Conservation (phyloP, 495 filamentous ascomycete genomes). For the Podospora bellae-mahoneyi region DNA sequence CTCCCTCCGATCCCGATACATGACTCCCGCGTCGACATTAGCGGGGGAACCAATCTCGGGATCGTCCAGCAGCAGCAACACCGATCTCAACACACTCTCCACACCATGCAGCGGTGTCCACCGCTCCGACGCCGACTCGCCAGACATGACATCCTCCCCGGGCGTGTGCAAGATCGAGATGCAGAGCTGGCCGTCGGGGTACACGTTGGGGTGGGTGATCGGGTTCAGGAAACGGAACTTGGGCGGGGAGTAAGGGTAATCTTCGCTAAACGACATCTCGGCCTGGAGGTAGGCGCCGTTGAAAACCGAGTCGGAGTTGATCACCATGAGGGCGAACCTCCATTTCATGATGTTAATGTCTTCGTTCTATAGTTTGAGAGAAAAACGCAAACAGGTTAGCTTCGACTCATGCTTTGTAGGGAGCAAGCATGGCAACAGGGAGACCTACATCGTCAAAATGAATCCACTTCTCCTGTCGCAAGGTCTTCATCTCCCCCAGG, state of each 20-base stretch:
- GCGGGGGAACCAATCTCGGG: constrained; percentile 90
- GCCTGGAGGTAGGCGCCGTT: constrained; percentile 92
- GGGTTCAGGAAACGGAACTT: constrained; percentile 83
- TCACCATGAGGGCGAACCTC: constrained; percentile 82
- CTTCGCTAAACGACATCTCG: constrained; percentile 78
- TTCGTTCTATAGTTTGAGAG: constrained; percentile 47
- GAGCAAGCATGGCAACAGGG: too few relatives aligned
- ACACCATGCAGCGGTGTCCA: constrained; percentile 92
- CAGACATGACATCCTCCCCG: constrained; percentile 87
- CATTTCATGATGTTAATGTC: constrained; percentile 78
- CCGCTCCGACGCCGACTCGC: constrained; percentile 80
- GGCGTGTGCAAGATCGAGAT: constrained; percentile 95
- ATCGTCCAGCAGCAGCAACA: constrained; percentile 90
- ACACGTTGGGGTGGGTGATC: constrained; percentile 88
- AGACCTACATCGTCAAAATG: constrained; percentile 58
- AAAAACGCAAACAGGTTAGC: background rate
- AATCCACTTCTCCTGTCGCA: constrained; percentile 88
- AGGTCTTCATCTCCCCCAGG: constrained; percentile 81
- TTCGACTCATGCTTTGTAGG: too few relatives aligned
- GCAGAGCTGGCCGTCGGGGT: constrained; percentile 83
- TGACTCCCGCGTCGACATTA: constrained; percentile 88
- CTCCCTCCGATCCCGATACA: constrained; percentile 69
- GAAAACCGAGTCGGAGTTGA: constrained; percentile 87
- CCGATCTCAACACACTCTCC: constrained; percentile 88
- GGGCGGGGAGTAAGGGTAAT: constrained; percentile 91